phyloP scores from a whole-genome alignment of 179 eudicot genomes.

The Beta macrorhiza region DNA sequence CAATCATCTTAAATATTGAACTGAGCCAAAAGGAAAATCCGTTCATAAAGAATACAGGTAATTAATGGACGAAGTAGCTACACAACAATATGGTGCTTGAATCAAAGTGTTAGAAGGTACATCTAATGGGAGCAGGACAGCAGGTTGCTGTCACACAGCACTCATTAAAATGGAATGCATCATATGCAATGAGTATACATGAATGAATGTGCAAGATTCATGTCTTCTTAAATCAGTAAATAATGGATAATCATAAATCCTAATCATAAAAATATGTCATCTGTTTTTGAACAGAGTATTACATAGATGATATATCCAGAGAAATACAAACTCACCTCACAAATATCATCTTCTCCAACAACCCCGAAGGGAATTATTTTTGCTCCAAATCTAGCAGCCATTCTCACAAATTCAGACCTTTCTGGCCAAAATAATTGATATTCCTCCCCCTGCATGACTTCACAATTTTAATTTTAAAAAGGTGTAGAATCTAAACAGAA shows the following conservation, averaged over 20 bases:
- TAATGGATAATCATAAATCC: background rate
- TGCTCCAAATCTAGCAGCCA: slow-evolving; percentile 84
- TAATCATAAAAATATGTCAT: background rate
- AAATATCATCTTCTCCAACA: slow-evolving; percentile 77
- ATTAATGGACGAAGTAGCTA: background rate
- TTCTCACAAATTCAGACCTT: slow-evolving; percentile 71
- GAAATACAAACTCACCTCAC: slow-evolving; percentile 44
- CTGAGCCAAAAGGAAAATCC: background rate
- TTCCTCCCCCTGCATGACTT: slow-evolving; percentile 60
- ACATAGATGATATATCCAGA: background rate
- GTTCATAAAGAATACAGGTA: background rate
- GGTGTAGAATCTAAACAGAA: background rate
- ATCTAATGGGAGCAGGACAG: slow-evolving; percentile 31
- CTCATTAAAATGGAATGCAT: background rate
- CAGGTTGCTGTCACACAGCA: background rate
- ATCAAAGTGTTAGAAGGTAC: background rate
- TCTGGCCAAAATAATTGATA: slow-evolving; percentile 76
- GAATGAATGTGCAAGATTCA: background rate
- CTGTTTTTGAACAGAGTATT: background rate
- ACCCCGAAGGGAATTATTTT: slow-evolving; percentile 74
- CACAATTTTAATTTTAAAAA: background rate
- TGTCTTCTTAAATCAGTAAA: background rate
- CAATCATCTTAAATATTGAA: background rate
- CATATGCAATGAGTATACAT: background rate
- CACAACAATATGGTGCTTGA: background rate